A percentile compares a stretch with the other conserved stretches of the same genome.
Evolutionary conservation across 495 filamentous ascomycete genomes (phyloP).

Genomic region (Entonaema liquescens): DNA sequence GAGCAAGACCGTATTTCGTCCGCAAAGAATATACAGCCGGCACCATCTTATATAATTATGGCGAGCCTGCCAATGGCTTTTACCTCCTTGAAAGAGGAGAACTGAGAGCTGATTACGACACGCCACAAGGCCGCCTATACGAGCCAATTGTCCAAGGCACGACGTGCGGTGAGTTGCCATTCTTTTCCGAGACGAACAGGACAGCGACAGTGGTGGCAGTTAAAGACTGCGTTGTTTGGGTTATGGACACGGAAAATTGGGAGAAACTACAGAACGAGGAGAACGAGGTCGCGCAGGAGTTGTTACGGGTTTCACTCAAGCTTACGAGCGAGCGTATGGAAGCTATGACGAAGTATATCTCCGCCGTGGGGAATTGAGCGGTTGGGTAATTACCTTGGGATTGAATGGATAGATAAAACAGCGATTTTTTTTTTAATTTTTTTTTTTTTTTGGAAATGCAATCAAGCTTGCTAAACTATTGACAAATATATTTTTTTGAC

Average conservation of each 20-base stretch:
- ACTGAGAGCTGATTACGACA: conserved; percentile 85
- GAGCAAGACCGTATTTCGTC: conserved; percentile 73
- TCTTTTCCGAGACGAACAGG: conserved; percentile 87
- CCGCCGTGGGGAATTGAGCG: conserved; percentile 44
- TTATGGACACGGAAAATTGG: conserved; percentile 76
- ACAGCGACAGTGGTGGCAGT: conserved; percentile 88
- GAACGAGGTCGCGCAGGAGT: conserved; percentile 79
- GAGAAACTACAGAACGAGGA: conserved; percentile 70
- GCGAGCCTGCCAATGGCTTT: conserved; percentile 77
- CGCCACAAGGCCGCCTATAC: conserved; percentile 86
- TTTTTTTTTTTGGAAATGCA: background rate
- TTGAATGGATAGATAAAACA: background rate
- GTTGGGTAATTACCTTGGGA: background rate
- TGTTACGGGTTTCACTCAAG: conserved; percentile 85
- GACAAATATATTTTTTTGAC: background rate
- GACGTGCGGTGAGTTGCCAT: conserved; percentile 94
- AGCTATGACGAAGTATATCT: conserved; percentile 74
- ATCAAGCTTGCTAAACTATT: background rate
- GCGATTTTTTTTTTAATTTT: background rate
- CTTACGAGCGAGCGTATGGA: conserved; percentile 89
- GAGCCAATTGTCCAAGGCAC: conserved; percentile 95
- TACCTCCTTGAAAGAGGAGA: conserved; percentile 93
- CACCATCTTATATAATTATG: conserved; percentile 76
- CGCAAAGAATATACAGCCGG: conserved; percentile 71
- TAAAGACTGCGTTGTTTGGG: conserved; percentile 82